Evolutionary conservation across 768 basidiomycete species (phyloP).

Genomic region (Kwoniella sp.): DNA sequence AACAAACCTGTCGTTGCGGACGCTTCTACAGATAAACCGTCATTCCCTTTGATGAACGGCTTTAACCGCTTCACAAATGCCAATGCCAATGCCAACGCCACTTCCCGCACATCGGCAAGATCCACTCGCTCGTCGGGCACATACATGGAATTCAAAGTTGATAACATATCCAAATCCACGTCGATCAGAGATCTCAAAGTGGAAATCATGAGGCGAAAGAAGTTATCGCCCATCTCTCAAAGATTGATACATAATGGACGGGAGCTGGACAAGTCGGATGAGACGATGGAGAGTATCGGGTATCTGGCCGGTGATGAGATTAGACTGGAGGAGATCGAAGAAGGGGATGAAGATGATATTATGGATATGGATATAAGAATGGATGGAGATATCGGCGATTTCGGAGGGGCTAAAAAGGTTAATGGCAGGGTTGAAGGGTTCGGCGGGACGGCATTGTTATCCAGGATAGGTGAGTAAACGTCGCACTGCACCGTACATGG

Average conservation of each 20-base stretch:
- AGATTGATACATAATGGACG: constrained; percentile 19
- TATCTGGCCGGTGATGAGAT: constrained; percentile 28
- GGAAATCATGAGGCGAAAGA: constrained; percentile 12
- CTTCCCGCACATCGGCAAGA: background rate
- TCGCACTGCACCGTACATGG: too few relatives aligned
- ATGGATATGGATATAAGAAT: constrained; percentile 32
- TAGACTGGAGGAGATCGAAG: constrained; percentile 22
- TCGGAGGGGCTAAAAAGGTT: constrained; percentile 21
- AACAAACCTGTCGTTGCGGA: background rate
- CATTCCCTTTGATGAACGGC: constrained; percentile 9
- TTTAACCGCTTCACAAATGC: background rate
- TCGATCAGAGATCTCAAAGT: constrained; percentile 37
- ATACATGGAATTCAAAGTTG: constrained; percentile 11
- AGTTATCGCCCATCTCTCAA: constrained; percentile 41
- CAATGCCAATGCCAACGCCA: too few relatives aligned
- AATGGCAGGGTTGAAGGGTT: constrained; percentile 37
- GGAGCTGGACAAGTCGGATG: constrained; percentile 21
- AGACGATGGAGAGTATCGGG: constrained; percentile 31
- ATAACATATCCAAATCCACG: constrained; percentile 17
- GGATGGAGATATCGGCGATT: constrained; percentile 30
- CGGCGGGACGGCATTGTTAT: constrained; percentile 32
- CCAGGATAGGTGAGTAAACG: constrained; percentile 21
- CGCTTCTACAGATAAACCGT: background rate
- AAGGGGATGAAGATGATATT: constrained; percentile 19
- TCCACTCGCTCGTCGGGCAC: constrained; percentile 10